Base-by-base conservation (phyloP, 2,329 filamentous ascomycete species). In the Penicillium sp. region DNA sequence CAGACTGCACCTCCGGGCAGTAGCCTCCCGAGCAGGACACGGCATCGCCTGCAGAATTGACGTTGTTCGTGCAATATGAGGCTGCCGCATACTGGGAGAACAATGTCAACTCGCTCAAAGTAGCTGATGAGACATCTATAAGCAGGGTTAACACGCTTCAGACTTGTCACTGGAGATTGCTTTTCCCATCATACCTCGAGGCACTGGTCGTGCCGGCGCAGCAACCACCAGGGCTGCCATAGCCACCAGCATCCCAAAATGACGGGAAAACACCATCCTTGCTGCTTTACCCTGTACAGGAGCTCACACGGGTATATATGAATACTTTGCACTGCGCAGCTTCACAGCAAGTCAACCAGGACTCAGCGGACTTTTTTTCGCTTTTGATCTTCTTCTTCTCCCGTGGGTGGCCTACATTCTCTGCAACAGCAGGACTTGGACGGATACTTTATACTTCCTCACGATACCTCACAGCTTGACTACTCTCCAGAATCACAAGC, bases 21-120 rank as follows among this genome's bases (percentile, higher is more conserved):
- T 82, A 83, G 1, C 77, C 79, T 9, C 75, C 70, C 0, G 73
- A 65, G 65, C 84, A 86, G 9, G 74, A 75, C 47, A 85, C 54
- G 56, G 78, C 79, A 10, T 78, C 78, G 45, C 76, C 76, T 2
- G 79, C 62, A 30, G 77, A 78, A 59, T 82, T 73, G 71, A 82
- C 79, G 71, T 86, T 85, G 42, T 65, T 71, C 2, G 77, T 67
- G 69, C 84, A 86, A 71, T 86, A 86, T 22, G 83, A 76, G 3
- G 84, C 84, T 2, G 83, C 83, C 2, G 83, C 78, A 69, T 83
- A 86, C 61, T 86, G 80, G 44, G 81, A 79, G 70, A 81, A 84
- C 64, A 84, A 74, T 2, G 75, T 72, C 8, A 85, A 73, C 45
- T 81, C 72, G 17, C 74, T 68, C 40, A 84, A 71, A 10, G 81